Evolutionary conservation across 306 rosid genomes (phyloP).

Genomic region (Pterocarpus santalinus): DNA sequence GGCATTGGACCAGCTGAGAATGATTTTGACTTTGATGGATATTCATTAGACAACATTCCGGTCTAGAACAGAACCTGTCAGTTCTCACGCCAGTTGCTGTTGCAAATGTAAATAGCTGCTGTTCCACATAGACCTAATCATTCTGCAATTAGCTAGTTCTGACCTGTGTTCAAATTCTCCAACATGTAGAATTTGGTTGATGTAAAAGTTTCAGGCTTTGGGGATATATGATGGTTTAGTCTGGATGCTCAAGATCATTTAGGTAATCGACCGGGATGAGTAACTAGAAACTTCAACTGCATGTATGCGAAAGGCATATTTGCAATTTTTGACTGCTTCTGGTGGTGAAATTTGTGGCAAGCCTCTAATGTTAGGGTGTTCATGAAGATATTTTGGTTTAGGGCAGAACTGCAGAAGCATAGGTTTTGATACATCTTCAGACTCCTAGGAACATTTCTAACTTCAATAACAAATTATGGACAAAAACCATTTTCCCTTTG

Average conservation of each 20-base stretch:
- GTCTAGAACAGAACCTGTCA: constrained; percentile 58
- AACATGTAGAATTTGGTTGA: constrained; percentile 47
- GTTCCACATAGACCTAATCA: constrained; percentile 47
- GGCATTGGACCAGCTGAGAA: constrained; percentile 65
- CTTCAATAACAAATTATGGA: constrained; percentile 53
- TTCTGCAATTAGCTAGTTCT: constrained; percentile 56
- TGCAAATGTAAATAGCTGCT: constrained; percentile 73
- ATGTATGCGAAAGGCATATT: constrained; percentile 60
- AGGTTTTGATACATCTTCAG: constrained; percentile 61
- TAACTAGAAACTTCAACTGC: constrained; percentile 49
- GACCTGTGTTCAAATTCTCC: constrained; percentile 46
- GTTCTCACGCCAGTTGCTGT: constrained; percentile 53
- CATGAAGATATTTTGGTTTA: constrained; percentile 50
- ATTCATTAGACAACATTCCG: constrained; percentile 80
- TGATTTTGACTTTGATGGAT: constrained; percentile 89
- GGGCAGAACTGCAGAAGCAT: constrained; percentile 53
- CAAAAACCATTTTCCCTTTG: constrained; percentile 4
- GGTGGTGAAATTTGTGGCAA: constrained; percentile 48
- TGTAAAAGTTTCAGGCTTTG: constrained; percentile 54
- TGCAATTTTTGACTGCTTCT: constrained; percentile 66
- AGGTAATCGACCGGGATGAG: constrained; percentile 38
- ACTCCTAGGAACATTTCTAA: constrained; percentile 58
- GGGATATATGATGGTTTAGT: constrained; percentile 49
- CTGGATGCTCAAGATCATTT: constrained; percentile 45
- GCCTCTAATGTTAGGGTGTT: constrained; percentile 54